Evolutionary conservation across 139 green algal genomes (phyloP), one percentile per base, ranked within the genome.

Genomic region (Chlorella vulgaris): DNA sequence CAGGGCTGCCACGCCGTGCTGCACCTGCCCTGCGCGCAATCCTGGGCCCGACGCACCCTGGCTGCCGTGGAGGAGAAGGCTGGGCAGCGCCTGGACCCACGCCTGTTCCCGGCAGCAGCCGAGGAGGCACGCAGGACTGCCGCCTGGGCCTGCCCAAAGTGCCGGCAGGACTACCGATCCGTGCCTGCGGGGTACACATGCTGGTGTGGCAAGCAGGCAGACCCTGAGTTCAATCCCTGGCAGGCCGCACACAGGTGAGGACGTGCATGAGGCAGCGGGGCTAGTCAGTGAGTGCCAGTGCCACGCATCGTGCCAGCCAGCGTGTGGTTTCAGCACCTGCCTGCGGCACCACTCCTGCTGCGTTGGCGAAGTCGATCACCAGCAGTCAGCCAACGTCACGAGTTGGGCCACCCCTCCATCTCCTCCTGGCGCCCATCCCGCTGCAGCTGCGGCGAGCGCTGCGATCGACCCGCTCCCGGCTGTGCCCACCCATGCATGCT

Each of bases 91-190:
- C 75, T 43, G 4, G 24, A 74, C 31, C 71, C 62, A 36, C 33
- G 19, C 51, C 28, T 51, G n/a, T 80, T 81, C 73, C 76, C 68
- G 15, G 69, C 75, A 0, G 84, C 84, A 3, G 78, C 70, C 24
- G 79, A 62, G 0, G 81, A 70, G 31, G 76, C 80, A 7, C 71
- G 43, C 18, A 79, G 73, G 7, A 33, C 51, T 13, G 69, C 84
- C 0, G 82, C 84, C n/a, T 96, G 92, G 92, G 90, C 68, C 70
- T 96, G 92, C 78, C 92, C 92, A n/a, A 96, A 95, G 86, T 96
- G 92, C 81, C 83, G 92, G 31, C 47, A 65, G 71, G 71, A 78
- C 2, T 65, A 78, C 0, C 26, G 50, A 10, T 69, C 80, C 21
- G 77, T 94, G 15, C 93, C 93, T 0, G 42, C 55, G 26, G 67